Evolutionary conservation across 2,329 filamentous ascomycete genomes (phyloP).

Genomic region (Microdochium paspali): DNA sequence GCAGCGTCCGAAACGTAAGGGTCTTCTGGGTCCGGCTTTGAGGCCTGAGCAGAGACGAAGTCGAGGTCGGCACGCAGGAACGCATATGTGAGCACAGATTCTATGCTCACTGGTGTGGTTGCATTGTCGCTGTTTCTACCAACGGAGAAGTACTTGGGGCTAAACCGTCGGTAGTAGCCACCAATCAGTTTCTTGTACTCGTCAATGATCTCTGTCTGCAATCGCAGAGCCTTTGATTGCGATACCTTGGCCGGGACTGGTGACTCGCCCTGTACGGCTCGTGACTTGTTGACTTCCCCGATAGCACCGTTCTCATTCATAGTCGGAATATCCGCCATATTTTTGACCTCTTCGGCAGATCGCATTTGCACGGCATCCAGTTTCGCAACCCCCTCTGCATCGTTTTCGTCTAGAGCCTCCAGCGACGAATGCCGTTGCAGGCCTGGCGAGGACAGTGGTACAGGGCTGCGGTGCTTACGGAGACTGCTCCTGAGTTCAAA

Average conservation of each 20-base stretch:
- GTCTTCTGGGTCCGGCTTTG: slow-evolving; percentile 68
- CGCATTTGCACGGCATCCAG: slow-evolving; percentile 38
- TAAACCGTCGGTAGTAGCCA: slow-evolving; percentile 89
- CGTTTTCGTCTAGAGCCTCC: slow-evolving; percentile 10
- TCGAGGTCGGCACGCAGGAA: slow-evolving; percentile 92
- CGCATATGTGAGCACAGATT: slow-evolving; percentile 79
- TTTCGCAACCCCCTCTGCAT: slow-evolving; percentile 22
- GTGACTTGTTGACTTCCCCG: slow-evolving; percentile 24
- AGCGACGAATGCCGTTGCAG: neutral
- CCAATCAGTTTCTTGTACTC: slow-evolving; percentile 80
- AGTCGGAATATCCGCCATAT: slow-evolving; percentile 25
- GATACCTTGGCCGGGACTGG: slow-evolving; percentile 40
- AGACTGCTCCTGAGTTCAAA: slow-evolving; percentile 76
- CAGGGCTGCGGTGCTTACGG: slow-evolving; percentile 24
- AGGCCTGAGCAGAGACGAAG: slow-evolving; percentile 82
- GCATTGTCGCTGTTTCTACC: slow-evolving; percentile 21
- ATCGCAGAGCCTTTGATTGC: slow-evolving; percentile 50
- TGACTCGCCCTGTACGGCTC: slow-evolving; percentile 25
- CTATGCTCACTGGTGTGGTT: slow-evolving; percentile 47
- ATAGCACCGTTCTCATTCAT: slow-evolving; percentile 20
- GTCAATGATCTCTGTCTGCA: slow-evolving; percentile 63
- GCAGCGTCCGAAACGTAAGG: slow-evolving; percentile 63
- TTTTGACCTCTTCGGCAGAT: slow-evolving; percentile 32
- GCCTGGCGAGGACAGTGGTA: neutral
- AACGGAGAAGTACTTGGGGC: slow-evolving; percentile 62